A percentile compares a stretch with the other conserved stretches of the same genome.
Evolutionary conservation across 202 grass and related monocot species (phyloP).

Genomic region (Setaria italica): DNA sequence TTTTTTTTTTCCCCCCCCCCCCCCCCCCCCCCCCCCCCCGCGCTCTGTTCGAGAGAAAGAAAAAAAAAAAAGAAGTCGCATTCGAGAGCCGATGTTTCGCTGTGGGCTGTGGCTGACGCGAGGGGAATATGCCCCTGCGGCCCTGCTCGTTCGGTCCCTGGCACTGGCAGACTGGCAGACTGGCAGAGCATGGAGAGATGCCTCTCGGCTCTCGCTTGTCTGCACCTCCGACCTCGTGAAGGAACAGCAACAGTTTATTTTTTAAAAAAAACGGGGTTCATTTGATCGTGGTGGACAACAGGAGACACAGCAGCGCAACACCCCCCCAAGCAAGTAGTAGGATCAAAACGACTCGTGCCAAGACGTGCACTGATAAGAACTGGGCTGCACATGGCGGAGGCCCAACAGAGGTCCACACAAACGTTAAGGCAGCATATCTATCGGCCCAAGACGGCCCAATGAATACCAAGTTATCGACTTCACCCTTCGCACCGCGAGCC

Average conservation of each 20-base stretch:
- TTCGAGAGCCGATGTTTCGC: background rate
- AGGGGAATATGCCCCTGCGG: conserved; percentile 18
- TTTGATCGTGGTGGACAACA: no score
- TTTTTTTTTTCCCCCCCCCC: background rate
- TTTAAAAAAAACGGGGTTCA: no score
- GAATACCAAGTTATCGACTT: background rate
- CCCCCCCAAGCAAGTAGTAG: no score
- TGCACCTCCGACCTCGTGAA: background rate
- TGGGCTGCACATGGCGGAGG: background rate
- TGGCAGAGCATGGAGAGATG: background rate
- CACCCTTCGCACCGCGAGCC: no score
- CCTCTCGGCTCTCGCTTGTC: background rate
- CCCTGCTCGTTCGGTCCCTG: background rate
- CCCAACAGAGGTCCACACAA: background rate
- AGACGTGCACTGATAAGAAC: no score
- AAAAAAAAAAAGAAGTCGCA: background rate
- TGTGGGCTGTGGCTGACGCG: background rate
- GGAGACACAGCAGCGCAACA: no score
- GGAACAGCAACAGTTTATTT: background rate
- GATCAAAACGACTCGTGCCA: no score
- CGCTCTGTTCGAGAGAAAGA: no score
- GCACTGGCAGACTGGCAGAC: background rate
- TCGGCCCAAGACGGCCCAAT: background rate
- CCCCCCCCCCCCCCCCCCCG: background rate
- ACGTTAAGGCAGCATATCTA: background rate